Evolutionary conservation across 495 filamentous ascomycete genomes (phyloP).

Genomic region (Trichoderma asperelloides): DNA sequence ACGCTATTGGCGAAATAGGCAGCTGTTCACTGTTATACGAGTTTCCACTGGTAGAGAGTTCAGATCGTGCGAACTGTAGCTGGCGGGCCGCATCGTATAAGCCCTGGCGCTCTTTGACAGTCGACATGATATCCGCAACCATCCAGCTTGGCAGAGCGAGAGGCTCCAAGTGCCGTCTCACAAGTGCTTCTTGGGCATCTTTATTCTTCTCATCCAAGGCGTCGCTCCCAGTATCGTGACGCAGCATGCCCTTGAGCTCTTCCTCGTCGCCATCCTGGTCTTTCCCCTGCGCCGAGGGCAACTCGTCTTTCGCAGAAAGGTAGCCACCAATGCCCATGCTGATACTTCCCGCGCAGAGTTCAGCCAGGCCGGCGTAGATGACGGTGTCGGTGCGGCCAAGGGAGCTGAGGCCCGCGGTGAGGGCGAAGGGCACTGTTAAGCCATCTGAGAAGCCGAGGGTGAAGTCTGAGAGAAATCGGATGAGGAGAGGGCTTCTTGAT

Average conservation of each 20-base stretch:
- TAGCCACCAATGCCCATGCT: conserved; percentile 65
- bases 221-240: not conserved
- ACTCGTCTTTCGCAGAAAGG: conserved; percentile 63
- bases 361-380: conserved; percentile 58
- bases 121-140: not conserved
- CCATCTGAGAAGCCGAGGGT: conserved; percentile 53
- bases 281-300: conserved; percentile 15
- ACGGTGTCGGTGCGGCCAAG: conserved; percentile 54
- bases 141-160: not conserved
- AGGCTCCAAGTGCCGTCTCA: not conserved
- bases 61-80: conserved; percentile 3
- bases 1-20: conserved; percentile 22
- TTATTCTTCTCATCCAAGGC: not conserved
- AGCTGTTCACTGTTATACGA: conserved; percentile 9
- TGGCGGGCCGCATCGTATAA: not conserved
- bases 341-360: conserved; percentile 58
- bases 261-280: conserved; percentile 3
- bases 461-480: conserved; percentile 30
- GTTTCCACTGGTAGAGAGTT: not conserved
- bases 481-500: conserved; percentile 13
- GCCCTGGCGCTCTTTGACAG: not conserved
- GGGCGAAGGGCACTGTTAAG: conserved; percentile 56
- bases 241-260: conserved; percentile 2
- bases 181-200: not conserved
- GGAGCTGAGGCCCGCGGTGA: conserved; percentile 54